Conservation (phyloP, 108 stramenopile genomes). For the Nannochloropsis gaditana region DNA sequence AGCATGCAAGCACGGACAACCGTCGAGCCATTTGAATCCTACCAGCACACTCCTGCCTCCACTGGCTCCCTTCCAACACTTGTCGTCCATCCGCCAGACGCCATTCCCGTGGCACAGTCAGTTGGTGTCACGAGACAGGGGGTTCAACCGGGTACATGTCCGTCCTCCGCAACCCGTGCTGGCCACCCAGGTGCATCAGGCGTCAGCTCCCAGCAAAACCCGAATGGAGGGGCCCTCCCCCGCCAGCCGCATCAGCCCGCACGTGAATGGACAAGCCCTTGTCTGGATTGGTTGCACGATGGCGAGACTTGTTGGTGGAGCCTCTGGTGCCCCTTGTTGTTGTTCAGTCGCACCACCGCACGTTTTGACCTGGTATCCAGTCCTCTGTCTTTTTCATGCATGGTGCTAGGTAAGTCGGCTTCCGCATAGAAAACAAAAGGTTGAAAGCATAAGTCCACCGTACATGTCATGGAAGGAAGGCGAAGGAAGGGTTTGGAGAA, state of each 20-base stretch:
- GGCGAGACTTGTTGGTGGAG: conserved; percentile 20
- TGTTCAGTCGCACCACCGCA: not conserved
- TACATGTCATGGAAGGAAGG: not conserved
- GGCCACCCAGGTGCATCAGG: no score
- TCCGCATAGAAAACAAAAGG: no score
- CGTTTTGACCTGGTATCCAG: not conserved
- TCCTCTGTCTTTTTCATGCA: not conserved
- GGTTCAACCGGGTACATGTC: not conserved
- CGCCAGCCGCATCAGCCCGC: not conserved
- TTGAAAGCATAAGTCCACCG: no score
- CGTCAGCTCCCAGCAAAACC: no score
- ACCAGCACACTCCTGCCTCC: not conserved
- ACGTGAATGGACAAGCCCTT: not conserved
- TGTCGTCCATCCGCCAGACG: not conserved
- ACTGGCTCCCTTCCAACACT: not conserved
- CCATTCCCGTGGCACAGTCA: not conserved
- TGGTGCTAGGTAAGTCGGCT: not conserved
- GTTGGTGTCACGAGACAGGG: not conserved
- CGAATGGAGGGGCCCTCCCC: not conserved
- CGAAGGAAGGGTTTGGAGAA: no score
- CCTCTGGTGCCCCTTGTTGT: not conserved
- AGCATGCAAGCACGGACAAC: not conserved
- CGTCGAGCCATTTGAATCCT: not conserved
- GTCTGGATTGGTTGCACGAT: not conserved
- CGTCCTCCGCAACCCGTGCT: not conserved